These are phyloP conservation scores for Mortierella sp. DNA, from an alignment of 371 early-diverging fungal species.

Conservation along the genomic window DNA sequence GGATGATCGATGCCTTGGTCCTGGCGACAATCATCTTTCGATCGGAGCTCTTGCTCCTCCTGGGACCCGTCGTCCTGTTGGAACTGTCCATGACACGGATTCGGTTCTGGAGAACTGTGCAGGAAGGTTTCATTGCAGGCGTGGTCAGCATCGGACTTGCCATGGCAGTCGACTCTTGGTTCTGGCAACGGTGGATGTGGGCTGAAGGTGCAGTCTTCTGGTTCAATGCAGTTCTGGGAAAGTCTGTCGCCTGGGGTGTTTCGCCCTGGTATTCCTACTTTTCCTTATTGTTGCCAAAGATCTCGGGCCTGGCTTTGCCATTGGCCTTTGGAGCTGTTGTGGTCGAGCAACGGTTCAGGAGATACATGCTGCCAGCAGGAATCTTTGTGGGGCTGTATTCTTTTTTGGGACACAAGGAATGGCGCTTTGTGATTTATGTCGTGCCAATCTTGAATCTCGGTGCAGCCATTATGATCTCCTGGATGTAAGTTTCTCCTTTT, in stretches of 20 bases:
- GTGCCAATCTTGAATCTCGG: slow-evolving; percentile 87
- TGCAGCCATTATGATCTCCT: slow-evolving; percentile 68
- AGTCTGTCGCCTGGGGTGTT: slow-evolving; percentile 86
- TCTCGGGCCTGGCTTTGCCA: slow-evolving; percentile 77
- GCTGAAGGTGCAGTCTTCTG: slow-evolving; percentile 88
- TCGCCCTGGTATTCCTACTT: slow-evolving; percentile 85
- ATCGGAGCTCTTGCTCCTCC: slow-evolving; percentile 77
- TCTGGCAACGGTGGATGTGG: slow-evolving; percentile 86
- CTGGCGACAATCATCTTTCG: slow-evolving; percentile 82
- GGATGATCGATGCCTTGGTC: slow-evolving; percentile 68
- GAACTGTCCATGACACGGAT: slow-evolving; percentile 55
- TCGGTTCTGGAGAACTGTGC: slow-evolving; percentile 38
- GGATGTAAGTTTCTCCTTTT: slow-evolving; percentile 41
- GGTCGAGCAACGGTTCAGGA: slow-evolving; percentile 59
- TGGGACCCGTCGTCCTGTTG: slow-evolving; percentile 56
- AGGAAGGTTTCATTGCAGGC: slow-evolving; percentile 54
- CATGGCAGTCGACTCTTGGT: slow-evolving; percentile 81
- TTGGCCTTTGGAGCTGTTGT: slow-evolving; percentile 63
- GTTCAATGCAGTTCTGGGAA: slow-evolving; percentile 87
- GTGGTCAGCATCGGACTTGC: slow-evolving; percentile 62
- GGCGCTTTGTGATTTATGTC: slow-evolving; percentile 93
- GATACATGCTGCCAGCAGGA: slow-evolving; percentile 66
- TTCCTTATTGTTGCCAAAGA: slow-evolving; percentile 76
- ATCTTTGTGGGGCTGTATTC: slow-evolving; percentile 78
- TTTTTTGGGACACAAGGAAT: slow-evolving; percentile 93